phyloP scores from a whole-genome alignment of 1,139 yeast genomes.

The Trichomonascaceae sp. region DNA sequence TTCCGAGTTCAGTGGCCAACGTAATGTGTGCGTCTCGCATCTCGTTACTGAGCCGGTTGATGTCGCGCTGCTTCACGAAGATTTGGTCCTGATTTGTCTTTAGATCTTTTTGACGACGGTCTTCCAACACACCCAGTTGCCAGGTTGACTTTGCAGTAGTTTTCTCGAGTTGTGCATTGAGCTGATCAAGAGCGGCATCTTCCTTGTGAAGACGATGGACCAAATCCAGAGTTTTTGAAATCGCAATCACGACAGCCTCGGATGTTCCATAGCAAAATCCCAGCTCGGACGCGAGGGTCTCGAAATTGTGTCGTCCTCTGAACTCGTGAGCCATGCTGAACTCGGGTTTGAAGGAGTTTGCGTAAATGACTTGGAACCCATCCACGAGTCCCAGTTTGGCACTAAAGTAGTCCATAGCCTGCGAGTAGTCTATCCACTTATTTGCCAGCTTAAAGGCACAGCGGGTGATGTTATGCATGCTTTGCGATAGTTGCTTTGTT shows the following conservation, averaged over 20 bases:
- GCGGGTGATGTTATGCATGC: slow-evolving; percentile 9
- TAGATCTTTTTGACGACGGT: slow-evolving; percentile 24
- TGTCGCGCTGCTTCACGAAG: slow-evolving; percentile 18
- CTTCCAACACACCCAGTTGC: slow-evolving; percentile 26
- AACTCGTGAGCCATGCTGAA: slow-evolving; percentile 6
- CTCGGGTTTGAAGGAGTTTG: slow-evolving; percentile 6
- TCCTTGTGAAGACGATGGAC: slow-evolving; percentile 16
- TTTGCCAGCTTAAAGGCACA: slow-evolving; percentile 10
- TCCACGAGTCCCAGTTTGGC: slow-evolving; percentile 9
- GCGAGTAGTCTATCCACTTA: slow-evolving; percentile 13
- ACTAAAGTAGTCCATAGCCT: slow-evolving; percentile 12
- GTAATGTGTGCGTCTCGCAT: slow-evolving; percentile 23
- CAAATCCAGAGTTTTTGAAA: slow-evolving; percentile 14
- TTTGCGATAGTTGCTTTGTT: slow-evolving; percentile 9
- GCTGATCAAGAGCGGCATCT: slow-evolving; percentile 11
- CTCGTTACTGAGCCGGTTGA: slow-evolving; percentile 20
- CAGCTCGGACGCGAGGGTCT: slow-evolving; percentile 9
- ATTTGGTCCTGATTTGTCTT: slow-evolving; percentile 20
- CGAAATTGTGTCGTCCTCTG: slow-evolving; percentile 6
- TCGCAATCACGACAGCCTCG: slow-evolving; percentile 12
- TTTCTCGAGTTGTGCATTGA: slow-evolving; percentile 16
- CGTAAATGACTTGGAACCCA: slow-evolving; percentile 7
- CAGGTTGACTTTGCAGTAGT: slow-evolving; percentile 19
- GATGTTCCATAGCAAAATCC: slow-evolving; percentile 10
- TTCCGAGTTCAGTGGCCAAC: slow-evolving; percentile 28